Evolutionary conservation across 106 monocot genomes (phyloP).

Genomic region (Amphibolis antarctica): DNA sequence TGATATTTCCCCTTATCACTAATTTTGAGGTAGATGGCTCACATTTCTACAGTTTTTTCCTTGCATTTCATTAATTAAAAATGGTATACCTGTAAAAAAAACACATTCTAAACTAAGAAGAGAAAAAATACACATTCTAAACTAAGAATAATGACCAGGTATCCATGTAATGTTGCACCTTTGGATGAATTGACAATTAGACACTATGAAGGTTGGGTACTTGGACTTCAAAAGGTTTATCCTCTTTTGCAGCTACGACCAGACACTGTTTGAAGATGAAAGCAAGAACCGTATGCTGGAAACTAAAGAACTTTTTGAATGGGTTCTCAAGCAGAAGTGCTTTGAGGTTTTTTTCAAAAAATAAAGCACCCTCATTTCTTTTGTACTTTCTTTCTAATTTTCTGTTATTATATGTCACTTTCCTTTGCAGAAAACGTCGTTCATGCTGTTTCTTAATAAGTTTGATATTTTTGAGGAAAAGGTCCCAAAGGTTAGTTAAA

Average conservation of each 20-base stretch:
- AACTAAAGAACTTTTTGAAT: slow-evolving; percentile 88
- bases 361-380: neutral
- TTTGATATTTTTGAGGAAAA: slow-evolving; percentile 97
- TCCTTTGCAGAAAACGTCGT: slow-evolving; percentile 79
- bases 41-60: too few species aligned
- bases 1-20: too few species aligned
- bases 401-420: neutral
- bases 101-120: too few species aligned
- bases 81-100: too few species aligned
- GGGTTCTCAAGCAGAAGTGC: slow-evolving; percentile 87
- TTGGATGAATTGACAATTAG: too few species aligned
- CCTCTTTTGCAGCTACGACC: slow-evolving; percentile 60
- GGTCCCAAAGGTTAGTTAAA: slow-evolving; percentile 52
- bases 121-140: too few species aligned
- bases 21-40: too few species aligned
- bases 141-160: too few species aligned
- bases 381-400: neutral
- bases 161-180: too few species aligned
- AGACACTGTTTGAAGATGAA: slow-evolving; percentile 90
- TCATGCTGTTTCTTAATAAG: slow-evolving; percentile 92
- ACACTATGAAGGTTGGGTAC: too few species aligned
- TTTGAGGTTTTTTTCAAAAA: slow-evolving; percentile 53
- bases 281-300: slow-evolving; percentile 92
- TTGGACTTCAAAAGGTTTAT: neutral
- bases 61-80: too few species aligned